Conservation (phyloP, 2,329 filamentous ascomycete genomes). For the Setomelanomma holmii region DNA sequence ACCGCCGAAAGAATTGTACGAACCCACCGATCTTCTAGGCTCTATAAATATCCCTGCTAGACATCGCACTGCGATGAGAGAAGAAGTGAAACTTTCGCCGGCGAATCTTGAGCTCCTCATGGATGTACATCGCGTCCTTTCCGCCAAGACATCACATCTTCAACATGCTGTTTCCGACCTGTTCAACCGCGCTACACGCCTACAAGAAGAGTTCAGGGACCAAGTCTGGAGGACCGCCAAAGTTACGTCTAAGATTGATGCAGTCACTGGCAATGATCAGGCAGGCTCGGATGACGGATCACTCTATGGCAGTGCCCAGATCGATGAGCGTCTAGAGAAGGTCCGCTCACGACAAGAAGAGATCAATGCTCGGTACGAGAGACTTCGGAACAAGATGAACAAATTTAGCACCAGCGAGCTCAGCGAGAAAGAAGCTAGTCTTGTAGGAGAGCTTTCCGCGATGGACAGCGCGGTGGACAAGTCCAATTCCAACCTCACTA, state of each 20-base stretch:
- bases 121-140: constrained; percentile 74
- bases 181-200: constrained; percentile 72
- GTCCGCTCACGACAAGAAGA: constrained; percentile 64
- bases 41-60: constrained; percentile 67
- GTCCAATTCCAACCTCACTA: constrained; percentile 34
- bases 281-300: constrained; percentile 51
- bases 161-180: constrained; percentile 75
- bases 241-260: constrained; percentile 70
- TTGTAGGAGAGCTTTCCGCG: constrained; percentile 62
- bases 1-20: constrained; percentile 66
- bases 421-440: constrained; percentile 68
- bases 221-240: constrained; percentile 72
- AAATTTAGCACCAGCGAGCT: constrained; percentile 61
- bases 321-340: constrained; percentile 64
- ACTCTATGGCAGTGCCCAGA: constrained; percentile 60
- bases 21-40: constrained; percentile 62
- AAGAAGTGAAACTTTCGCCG: constrained; percentile 73
- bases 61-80: constrained; percentile 67
- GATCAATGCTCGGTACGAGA: constrained; percentile 67
- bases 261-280: constrained; percentile 67
- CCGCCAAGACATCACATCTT: constrained; percentile 71
- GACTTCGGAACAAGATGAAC: constrained; percentile 59
- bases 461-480: constrained; percentile 51
- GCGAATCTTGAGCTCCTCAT: constrained; percentile 75
- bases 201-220: constrained; percentile 71